Base-by-base conservation (phyloP, 768 basidiomycete species). In the Mycena polygramma region DNA sequence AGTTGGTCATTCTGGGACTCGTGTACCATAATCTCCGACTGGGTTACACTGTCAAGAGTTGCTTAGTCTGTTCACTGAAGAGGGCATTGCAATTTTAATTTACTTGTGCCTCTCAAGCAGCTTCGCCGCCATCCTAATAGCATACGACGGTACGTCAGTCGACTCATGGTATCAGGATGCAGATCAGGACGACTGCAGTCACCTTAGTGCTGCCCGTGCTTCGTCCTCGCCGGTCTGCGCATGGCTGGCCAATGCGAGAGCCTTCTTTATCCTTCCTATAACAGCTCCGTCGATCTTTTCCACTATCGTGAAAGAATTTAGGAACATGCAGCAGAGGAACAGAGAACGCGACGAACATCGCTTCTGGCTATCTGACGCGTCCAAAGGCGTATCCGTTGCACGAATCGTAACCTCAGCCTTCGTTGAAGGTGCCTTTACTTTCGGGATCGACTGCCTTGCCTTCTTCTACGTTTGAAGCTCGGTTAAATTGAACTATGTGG, bases 21-120 rank as follows among this genome's bases (percentile, higher is more conserved):
- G 19, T 69, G 67, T 14, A 77, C 68, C 54, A 80, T 61, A 6
- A 80, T 61, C 35, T 79, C 78, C 8, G 79, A 78, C 65, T 79
- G 77, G 15, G 75, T 75, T 35, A 80, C 71, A 53, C 77, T 79
- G 66, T 15, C n/a, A n/a, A n/a, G n/a, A n/a, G n/a, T n/a, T n/a
- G n/a, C n/a, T 20, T 48, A 14, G 30, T 55, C 22, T 20, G 30
- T 51, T 53, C 30, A 62, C 14, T 22, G 36, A 14, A 6, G 26
- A 30, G 24, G 17, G 26, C 46, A n/a, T n/a, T n/a, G n/a, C 41
- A 43, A 30, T 26, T 20, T 9, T 9, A 43, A 58, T 37, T 20
- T 46, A 78, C 77, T 74, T 78, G 57, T 77, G 75, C 19, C 75
- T 74, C 15, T 77, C 69, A 49, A 78, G 73, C 7, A 77, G 70